These are phyloP conservation scores for Austroboletus novae-zelandiae DNA, from an alignment of 1,284 basidiomycete genomes.

Conservation along the genomic window DNA sequence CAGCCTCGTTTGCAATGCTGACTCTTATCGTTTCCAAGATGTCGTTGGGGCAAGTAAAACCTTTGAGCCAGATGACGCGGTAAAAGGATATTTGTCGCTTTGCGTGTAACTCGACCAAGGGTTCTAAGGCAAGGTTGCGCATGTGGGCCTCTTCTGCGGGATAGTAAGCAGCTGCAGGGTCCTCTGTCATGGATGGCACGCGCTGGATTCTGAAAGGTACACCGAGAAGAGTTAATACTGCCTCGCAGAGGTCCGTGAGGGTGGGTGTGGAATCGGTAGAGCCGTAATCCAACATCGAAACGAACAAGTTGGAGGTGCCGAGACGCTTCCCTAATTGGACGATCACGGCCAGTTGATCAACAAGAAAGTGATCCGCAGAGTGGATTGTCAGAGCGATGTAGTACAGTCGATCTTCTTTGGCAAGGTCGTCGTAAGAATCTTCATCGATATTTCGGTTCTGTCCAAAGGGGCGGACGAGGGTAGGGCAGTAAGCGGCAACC, in stretches of 20 bases:
- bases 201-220: slow-evolving; percentile 88
- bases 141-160: slow-evolving; percentile 91
- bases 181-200: slow-evolving; percentile 85
- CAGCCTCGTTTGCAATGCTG: slow-evolving; percentile 83
- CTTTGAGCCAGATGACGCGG: slow-evolving; percentile 93
- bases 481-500: slow-evolving; percentile 96
- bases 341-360: slow-evolving; percentile 94
- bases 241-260: slow-evolving; percentile 87
- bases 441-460: slow-evolving; percentile 82
- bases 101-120: slow-evolving; percentile 77
- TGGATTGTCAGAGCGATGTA: slow-evolving; percentile 92
- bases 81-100: slow-evolving; percentile 80
- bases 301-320: slow-evolving; percentile 85
- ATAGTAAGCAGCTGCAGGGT: slow-evolving; percentile 86
- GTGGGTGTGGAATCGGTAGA: slow-evolving; percentile 92
- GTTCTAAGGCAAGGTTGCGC: slow-evolving; percentile 88
- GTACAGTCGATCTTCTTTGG: slow-evolving; percentile 80
- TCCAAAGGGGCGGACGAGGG: slow-evolving; percentile 85
- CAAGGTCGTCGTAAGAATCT: slow-evolving; percentile 84
- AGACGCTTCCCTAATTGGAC: slow-evolving; percentile 89
- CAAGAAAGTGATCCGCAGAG: slow-evolving; percentile 95
- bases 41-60: slow-evolving; percentile 95
- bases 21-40: slow-evolving; percentile 92
- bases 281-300: slow-evolving; percentile 94
- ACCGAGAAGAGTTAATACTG: slow-evolving; percentile 85